These are phyloP conservation scores for Neurospora sp. DNA, from an alignment of 2,329 filamentous ascomycete genomes.

Conservation along the genomic window DNA sequence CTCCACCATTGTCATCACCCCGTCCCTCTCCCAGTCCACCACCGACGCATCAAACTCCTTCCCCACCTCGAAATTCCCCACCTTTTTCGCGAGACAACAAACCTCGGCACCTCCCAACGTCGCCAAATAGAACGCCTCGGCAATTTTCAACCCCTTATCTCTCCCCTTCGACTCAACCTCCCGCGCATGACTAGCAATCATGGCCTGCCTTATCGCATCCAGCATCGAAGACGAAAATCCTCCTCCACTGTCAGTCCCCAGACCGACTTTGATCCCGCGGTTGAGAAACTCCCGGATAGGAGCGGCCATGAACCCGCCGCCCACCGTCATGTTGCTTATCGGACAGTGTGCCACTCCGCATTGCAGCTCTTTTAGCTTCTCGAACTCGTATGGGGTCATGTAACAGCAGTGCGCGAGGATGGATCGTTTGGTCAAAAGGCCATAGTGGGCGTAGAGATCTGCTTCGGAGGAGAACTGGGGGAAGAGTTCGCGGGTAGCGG, in stretches of 20 bases:
- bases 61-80: conserved; percentile 47
- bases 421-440: conserved; percentile 41
- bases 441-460: conserved; percentile 47
- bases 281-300: conserved; percentile 47
- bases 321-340: conserved; percentile 52
- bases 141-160: conserved; percentile 36
- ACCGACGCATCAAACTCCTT: conserved; percentile 53
- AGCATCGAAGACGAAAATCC: conserved; percentile 52
- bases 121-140: conserved; percentile 48
- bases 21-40: conserved; percentile 24
- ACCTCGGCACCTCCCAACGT: conserved; percentile 52
- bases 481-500: conserved; percentile 44
- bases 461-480: conserved; percentile 45
- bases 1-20: conserved; percentile 43
- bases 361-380: conserved; percentile 31
- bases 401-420: conserved; percentile 60
- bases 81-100: conserved; percentile 38
- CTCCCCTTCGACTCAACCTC: conserved; percentile 29
- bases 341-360: conserved; percentile 58
- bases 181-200: conserved; percentile 42
- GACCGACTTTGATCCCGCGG: conserved; percentile 51
- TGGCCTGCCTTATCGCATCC: conserved; percentile 46
- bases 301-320: conserved; percentile 52
- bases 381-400: conserved; percentile 46
- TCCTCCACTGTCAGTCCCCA: conserved; percentile 55